phyloP scores from a whole-genome alignment of 73 alveolate genomes.

The Durusdinium trenchii region DNA sequence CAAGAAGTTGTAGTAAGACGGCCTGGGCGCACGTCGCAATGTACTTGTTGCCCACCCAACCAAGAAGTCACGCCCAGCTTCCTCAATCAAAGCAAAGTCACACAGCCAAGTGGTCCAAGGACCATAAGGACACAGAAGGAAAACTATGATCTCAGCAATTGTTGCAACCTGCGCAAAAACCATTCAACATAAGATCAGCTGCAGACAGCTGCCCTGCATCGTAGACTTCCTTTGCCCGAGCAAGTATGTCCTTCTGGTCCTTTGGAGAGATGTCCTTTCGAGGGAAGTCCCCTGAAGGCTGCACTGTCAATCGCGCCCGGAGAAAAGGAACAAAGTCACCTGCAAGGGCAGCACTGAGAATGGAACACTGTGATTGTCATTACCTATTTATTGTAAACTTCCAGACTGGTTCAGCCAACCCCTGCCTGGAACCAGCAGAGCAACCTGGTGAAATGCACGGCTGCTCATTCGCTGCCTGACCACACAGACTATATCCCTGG shows the following conservation, averaged over 20 bases:
- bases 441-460: background rate
- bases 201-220: background rate
- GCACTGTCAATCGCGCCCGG: background rate
- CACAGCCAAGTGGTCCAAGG: no score
- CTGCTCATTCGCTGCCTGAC: background rate
- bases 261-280: background rate
- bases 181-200: background rate
- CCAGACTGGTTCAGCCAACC: background rate
- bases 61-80: background rate
- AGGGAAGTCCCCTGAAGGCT: background rate
- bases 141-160: no score
- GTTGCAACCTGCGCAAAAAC: no score
- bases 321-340: background rate
- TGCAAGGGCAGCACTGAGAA: background rate
- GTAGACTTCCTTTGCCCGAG: background rate
- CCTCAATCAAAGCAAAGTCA: background rate
- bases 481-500: background rate
- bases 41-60: constrained; percentile 27
- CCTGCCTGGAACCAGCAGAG: constrained; percentile 6
- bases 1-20: background rate
- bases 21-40: background rate
- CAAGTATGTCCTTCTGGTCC: background rate
- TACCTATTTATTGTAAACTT: background rate
- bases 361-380: background rate
- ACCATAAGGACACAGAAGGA: no score